These are phyloP conservation scores for Microthlaspi erraticum DNA, from an alignment of 345 rosid genomes.

Conservation along the genomic window DNA sequence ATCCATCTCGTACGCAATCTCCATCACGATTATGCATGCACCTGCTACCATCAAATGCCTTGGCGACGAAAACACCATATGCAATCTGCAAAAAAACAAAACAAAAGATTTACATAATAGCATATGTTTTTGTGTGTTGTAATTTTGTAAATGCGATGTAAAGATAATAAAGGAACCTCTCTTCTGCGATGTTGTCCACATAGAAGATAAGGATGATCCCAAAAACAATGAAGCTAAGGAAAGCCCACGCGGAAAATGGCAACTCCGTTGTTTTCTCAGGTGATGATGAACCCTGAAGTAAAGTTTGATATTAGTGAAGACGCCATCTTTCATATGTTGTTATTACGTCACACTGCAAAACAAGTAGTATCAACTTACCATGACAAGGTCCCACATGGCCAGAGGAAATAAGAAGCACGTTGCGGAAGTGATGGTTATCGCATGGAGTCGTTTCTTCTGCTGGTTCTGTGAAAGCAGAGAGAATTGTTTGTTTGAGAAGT, in stretches of 20 bases:
- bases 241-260: constrained; percentile 94
- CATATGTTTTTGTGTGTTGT: background rate
- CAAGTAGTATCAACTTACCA: constrained; percentile 59
- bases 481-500: background rate
- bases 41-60: constrained; percentile 92
- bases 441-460: constrained; percentile 89
- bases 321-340: background rate
- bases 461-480: constrained; percentile 66
- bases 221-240: constrained; percentile 72
- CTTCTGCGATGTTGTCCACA: constrained; percentile 89
- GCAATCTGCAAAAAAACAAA: constrained; percentile 66
- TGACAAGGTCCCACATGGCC: constrained; percentile 97
- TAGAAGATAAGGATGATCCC: constrained; percentile 89
- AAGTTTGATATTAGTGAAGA: constrained; percentile 36
- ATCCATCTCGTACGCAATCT: constrained; percentile 79
- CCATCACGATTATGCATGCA: constrained; percentile 82
- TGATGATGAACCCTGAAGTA: constrained; percentile 72
- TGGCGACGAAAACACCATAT: constrained; percentile 99
- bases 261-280: constrained; percentile 55
- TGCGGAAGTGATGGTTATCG: constrained; percentile 83
- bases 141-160: background rate
- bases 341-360: background rate
- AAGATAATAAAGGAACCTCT: constrained; percentile 62
- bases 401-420: constrained; percentile 93
- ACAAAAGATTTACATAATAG: constrained; percentile 7